Percentiles rank a stretch among this genome's conserved stretches.
These are phyloP conservation scores for Nemania diffusa DNA, from an alignment of 2,329 filamentous ascomycete genomes.

Conservation along the genomic window DNA sequence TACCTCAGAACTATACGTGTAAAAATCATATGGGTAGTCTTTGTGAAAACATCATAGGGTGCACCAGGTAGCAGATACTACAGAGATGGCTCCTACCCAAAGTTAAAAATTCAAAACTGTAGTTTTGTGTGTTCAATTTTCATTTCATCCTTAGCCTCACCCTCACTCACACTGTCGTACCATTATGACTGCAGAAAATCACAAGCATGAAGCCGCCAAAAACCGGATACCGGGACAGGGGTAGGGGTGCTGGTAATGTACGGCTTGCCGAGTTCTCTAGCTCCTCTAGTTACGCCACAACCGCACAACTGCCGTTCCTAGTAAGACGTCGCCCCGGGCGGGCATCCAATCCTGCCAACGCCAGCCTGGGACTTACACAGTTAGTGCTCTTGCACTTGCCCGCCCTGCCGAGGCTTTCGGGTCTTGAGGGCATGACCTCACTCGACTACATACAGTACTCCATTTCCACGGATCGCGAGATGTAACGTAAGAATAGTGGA, in stretches of 20 bases:
- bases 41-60: constrained; percentile 2
- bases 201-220: constrained; percentile 11
- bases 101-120: not conserved
- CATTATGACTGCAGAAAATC: constrained; percentile 1
- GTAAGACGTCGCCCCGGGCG: constrained; percentile 18
- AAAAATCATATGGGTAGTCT: not conserved
- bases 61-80: not conserved
- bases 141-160: not conserved
- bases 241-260: constrained; percentile 2
- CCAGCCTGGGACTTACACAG: constrained; percentile 5
- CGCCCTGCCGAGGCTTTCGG: constrained; percentile 33
- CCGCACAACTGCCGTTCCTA: constrained; percentile 35
- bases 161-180: not conserved
- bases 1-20: not conserved
- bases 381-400: constrained; percentile 13
- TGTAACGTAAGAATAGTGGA: constrained; percentile 24
- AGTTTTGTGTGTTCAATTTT: not conserved
- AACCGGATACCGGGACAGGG: constrained; percentile 23
- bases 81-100: not conserved
- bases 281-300: constrained; percentile 25
- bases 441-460: constrained; percentile 2
- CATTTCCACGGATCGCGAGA: constrained; percentile 25
- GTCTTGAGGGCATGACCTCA: constrained; percentile 25
- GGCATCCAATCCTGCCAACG: constrained; percentile 23
- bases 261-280: constrained; percentile 23